Percentiles rank a stretch among this genome's conserved stretches.
Evolutionary conservation across 768 basidiomycete genomes (phyloP).

Genomic region (Sistotremastrum niveocremeum): DNA sequence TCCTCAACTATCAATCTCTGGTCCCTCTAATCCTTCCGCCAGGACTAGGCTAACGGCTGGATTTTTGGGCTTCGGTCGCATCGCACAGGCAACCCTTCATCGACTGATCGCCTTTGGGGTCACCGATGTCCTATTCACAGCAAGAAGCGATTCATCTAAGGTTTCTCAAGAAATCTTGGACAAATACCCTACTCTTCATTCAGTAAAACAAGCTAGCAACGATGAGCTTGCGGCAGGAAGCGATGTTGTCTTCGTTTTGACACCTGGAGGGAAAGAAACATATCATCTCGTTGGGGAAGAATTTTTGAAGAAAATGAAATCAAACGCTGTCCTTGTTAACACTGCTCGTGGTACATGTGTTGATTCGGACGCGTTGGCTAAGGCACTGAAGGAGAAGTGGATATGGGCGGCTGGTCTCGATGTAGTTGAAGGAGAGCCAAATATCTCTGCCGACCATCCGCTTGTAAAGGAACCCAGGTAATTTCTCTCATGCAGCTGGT

Average conservation of each 20-base stretch:
- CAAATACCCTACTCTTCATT: slow-evolving; percentile 6
- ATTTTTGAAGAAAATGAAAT: slow-evolving; percentile 79
- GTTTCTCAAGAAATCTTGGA: not conserved
- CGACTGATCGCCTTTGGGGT: slow-evolving; percentile 78
- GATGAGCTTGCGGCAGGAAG: slow-evolving; percentile 62
- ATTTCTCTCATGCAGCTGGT: slow-evolving; percentile 8
- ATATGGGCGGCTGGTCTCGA: slow-evolving; percentile 91
- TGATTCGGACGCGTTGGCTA: slow-evolving; percentile 78
- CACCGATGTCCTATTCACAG: slow-evolving; percentile 55
- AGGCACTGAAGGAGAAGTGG: slow-evolving; percentile 60
- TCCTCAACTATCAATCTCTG: slow-evolving; percentile 46
- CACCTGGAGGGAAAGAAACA: slow-evolving; percentile 61
- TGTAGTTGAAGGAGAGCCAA: slow-evolving; percentile 87
- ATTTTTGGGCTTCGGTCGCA: slow-evolving; percentile 92
- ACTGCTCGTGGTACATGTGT: slow-evolving; percentile 76
- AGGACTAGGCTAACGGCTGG: slow-evolving; percentile 53
- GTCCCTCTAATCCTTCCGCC: slow-evolving; percentile 25
- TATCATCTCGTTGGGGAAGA: slow-evolving; percentile 55
- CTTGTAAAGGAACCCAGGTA: slow-evolving; percentile 67
- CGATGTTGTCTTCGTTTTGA: slow-evolving; percentile 77
- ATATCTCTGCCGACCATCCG: slow-evolving; percentile 59
- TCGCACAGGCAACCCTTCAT: slow-evolving; percentile 70
- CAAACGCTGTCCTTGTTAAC: slow-evolving; percentile 71
- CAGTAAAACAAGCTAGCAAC: slow-evolving; percentile 43
- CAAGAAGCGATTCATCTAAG: slow-evolving; percentile 33